Conservation (phyloP, 192 early-diverging fungal genomes). For the Rhizophagus sp. region DNA sequence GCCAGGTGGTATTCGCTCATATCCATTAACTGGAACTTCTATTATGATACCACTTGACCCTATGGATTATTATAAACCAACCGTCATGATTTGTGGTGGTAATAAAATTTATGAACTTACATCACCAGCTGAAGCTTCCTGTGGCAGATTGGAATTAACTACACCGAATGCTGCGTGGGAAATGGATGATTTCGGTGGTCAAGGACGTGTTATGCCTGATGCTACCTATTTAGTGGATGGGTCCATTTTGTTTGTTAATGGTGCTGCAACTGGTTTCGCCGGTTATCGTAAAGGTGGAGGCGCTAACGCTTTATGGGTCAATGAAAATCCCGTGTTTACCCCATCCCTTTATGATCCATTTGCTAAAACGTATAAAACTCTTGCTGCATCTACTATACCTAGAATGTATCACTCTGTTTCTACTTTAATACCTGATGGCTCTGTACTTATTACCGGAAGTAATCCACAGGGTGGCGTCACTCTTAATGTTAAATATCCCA, state of each 20-base stretch:
- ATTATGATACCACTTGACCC: constrained; percentile 57
- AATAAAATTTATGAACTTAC: constrained; percentile 38
- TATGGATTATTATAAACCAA: constrained; percentile 52
- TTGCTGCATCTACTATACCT: constrained; percentile 49
- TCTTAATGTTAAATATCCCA: constrained; percentile 41
- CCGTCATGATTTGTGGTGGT: constrained; percentile 66
- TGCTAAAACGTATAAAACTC: constrained; percentile 39
- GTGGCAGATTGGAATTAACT: constrained; percentile 49
- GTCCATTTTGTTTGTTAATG: constrained; percentile 55
- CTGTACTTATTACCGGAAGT: constrained; percentile 43
- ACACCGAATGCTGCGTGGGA: constrained; percentile 49
- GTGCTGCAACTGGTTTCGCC: constrained; percentile 52
- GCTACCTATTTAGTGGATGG: constrained; percentile 54
- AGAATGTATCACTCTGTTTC: constrained; percentile 68
- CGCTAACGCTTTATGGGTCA: constrained; percentile 18
- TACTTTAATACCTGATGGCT: constrained; percentile 44
- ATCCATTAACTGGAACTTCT: constrained; percentile 57
- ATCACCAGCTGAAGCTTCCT: constrained; percentile 41
- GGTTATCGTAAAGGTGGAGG: constrained; percentile 42
- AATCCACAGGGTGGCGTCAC: constrained; percentile 35
- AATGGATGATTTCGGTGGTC: constrained; percentile 37
- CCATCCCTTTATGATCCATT: constrained; percentile 59
- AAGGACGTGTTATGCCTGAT: constrained; percentile 50
- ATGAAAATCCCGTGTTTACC: constrained; percentile 49
- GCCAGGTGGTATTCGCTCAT: constrained; percentile 45